Base-by-base conservation (phyloP, 163 green algal species). In the Botryococcus braunii region DNA sequence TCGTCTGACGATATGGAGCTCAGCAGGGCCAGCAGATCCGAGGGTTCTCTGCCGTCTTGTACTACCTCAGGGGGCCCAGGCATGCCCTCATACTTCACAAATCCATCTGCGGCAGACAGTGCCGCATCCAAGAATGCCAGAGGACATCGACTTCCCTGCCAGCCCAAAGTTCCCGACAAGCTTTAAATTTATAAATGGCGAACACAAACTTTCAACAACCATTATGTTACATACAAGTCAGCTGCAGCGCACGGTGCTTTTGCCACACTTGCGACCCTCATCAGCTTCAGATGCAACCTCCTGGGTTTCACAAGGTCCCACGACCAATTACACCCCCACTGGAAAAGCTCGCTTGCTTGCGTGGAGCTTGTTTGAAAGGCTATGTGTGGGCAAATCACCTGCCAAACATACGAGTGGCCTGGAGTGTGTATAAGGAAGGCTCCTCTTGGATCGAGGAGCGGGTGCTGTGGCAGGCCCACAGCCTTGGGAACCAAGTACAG, bases 401-500 rank as follows among this genome's bases (percentile, higher is more conserved):
- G 61, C 69, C 69, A 74, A 3, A 74, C 27, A 25, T 70, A 70
- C 29, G 52, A 17, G 38, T 48, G 7, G 2, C 61, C 36, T 23
- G 36, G n/a, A 17, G 36, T 49, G 11, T 74, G 69, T 9, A 65
- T 23, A 5, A 61, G 23, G 47, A 74, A 74, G 38, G 65, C 49
- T 8, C 69, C 69, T 31, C 69, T 40, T 25, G 69, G 62, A 27
- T 74, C 69, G 25, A 74, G 69, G 50, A 13, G 27, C 7, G 62
- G 17, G 2, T 46, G 3, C 38, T 52, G 50, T 11, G 50, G 62
- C 32, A 47, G 39, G 7, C 17, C 5, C 2, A 70, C 62, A 2
- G 41, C 38, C 39, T 74, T 74, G 27, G 65, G 49, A 21, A 74
- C 69, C 21, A 74, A 23, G 49, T 70, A 61, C 27, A 29, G 41